Evolutionary conservation across 2,329 filamentous ascomycete species (phyloP).

Genomic region (Pseudonectria buxi): DNA sequence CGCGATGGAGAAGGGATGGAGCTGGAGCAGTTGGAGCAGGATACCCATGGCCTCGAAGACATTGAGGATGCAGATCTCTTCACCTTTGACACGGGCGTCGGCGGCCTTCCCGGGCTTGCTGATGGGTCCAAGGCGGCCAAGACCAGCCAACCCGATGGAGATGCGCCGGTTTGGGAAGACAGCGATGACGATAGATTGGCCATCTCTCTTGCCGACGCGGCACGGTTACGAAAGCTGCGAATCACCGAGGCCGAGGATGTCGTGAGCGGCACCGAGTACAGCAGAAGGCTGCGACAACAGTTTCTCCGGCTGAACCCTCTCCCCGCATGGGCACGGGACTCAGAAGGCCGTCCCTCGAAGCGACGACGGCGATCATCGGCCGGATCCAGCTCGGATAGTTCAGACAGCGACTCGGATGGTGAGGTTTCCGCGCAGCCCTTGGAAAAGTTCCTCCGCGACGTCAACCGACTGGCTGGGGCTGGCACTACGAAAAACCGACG

Average conservation of each 20-base stretch:
- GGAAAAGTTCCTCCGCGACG: constrained; percentile 70
- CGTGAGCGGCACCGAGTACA: constrained; percentile 81
- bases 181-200: constrained; percentile 88
- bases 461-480: constrained; percentile 55
- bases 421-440: constrained; percentile 67
- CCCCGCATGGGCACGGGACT: constrained; percentile 53
- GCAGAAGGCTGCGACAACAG: constrained; percentile 70
- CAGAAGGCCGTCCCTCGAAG: constrained; percentile 44
- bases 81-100: constrained; percentile 65
- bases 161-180: constrained; percentile 75
- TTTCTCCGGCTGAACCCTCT: constrained; percentile 55
- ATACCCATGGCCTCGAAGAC: constrained; percentile 50
- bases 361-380: constrained; percentile 46
- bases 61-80: constrained; percentile 76
- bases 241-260: constrained; percentile 77
- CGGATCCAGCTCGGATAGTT: constrained; percentile 44
- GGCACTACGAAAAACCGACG: constrained; percentile 56
- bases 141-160: constrained; percentile 17
- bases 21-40: constrained; percentile 34
- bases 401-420: constrained; percentile 52
- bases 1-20: constrained; percentile 29
- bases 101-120: constrained; percentile 28
- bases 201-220: constrained; percentile 71
- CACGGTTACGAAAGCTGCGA: constrained; percentile 75
- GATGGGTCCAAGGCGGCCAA: constrained; percentile 17